These are phyloP conservation scores for Ascoidea tarda DNA, from an alignment of 805 yeast genomes.

Conservation along the genomic window DNA sequence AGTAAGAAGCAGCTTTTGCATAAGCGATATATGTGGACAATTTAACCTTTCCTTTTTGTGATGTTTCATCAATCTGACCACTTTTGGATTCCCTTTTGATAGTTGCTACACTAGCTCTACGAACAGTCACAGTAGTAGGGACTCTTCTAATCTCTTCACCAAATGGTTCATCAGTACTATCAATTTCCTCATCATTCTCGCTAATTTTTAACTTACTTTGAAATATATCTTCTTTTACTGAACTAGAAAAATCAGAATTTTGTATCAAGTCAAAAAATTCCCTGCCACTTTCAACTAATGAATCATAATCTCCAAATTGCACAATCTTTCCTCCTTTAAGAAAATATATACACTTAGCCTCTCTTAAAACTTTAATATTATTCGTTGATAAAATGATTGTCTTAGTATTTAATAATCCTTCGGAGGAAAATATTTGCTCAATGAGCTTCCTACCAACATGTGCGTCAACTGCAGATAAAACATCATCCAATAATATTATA, in stretches of 20 bases:
- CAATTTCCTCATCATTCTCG: conserved; percentile 7
- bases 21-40: conserved; percentile 37
- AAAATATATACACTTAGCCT: conserved; percentile 48
- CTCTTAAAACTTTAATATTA: conserved; percentile 36
- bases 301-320: conserved; percentile 43
- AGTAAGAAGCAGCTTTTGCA: conserved; percentile 41
- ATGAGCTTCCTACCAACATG: conserved; percentile 48
- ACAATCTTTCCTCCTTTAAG: conserved; percentile 37
- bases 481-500: conserved; percentile 47
- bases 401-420: conserved; percentile 35
- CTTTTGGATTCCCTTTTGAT: conserved; percentile 25
- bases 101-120: conserved; percentile 55
- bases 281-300: conserved; percentile 23
- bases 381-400: conserved; percentile 47
- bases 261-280: conserved; percentile 15
- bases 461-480: conserved; percentile 60
- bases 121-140: conserved; percentile 16
- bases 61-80: conserved; percentile 34
- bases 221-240: conserved; percentile 9
- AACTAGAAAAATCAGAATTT: conserved; percentile 7
- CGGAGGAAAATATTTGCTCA: conserved; percentile 28
- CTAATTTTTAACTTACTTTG: conserved; percentile 14
- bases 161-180: conserved; percentile 3
- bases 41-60: conserved; percentile 48
- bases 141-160: conserved; percentile 2